phyloP scores from a whole-genome alignment of 805 yeast species.

The Kodamaea jinghongensis region DNA sequence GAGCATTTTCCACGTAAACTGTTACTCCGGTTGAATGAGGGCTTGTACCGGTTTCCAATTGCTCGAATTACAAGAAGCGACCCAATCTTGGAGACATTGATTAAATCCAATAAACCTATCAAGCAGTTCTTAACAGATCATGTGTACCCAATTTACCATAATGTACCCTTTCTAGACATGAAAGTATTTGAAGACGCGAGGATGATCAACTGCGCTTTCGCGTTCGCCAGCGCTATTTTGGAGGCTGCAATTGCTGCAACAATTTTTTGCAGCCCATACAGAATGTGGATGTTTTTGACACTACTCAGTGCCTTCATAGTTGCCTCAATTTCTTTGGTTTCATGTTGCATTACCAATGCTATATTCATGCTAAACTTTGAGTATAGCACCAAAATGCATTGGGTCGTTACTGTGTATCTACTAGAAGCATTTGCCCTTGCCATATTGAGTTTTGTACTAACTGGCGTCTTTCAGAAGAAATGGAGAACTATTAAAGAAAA shows the following conservation, averaged over 20 bases:
- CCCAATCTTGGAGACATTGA: no score
- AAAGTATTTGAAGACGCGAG: no score
- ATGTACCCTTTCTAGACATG: no score
- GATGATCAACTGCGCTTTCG: no score
- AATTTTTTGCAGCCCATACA: no score
- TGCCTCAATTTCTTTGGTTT: not conserved
- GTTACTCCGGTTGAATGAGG: conserved; percentile 12
- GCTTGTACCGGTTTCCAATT: conserved; percentile 10
- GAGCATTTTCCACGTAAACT: conserved; percentile 8
- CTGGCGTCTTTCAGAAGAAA: conserved; percentile 3
- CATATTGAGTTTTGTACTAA: conserved; percentile 3
- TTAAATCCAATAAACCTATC: no score
- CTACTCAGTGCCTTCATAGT: not conserved
- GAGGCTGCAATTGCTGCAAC: no score
- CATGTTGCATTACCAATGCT: not conserved
- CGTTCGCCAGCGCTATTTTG: no score
- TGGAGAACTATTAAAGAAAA: conserved; percentile 9
- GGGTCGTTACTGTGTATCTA: not conserved
- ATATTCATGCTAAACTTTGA: not conserved
- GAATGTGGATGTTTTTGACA: conserved; percentile 1
- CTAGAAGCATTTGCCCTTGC: not conserved
- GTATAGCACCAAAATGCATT: not conserved
- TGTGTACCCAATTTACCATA: no score
- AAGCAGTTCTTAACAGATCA: no score
- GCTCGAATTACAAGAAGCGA: no score